Base-by-base conservation (phyloP, 2,329 filamentous ascomycete species). In the Colletotrichum sp. region DNA sequence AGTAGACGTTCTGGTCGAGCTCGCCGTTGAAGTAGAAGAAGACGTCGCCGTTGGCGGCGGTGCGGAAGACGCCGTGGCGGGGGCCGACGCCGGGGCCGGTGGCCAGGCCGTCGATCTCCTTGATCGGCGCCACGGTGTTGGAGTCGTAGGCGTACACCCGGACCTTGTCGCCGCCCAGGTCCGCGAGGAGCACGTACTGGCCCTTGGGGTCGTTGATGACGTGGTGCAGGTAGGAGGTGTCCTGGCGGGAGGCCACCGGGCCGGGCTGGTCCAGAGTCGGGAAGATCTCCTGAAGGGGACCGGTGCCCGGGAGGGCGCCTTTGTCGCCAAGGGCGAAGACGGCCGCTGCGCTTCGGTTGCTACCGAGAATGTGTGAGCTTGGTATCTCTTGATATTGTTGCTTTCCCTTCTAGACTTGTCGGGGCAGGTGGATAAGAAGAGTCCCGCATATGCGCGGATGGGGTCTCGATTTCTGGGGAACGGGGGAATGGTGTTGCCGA, bases 11-110 rank as follows among this genome's bases (percentile, higher is more conserved):
- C 62, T 77, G 76, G 58, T 75, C 74, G 33, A 77, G 76, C 75
- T 77, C 76, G 47, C 76, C 76, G 36, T 76, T 75, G 63, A 76
- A 75, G 73, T 76, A 76, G 70, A 77, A 75, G 75, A 69, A 76
- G 15, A 69, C 54, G 36, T 76, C 69, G 31, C 76, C 73, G 55
- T 70, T 74, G 70, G 69, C 68, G 15, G 68, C 59, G 57, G 47
- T 74, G 29, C 75, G 70, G 75, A 77, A 76, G 73, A 77, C 76
- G 9, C 73, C 76, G 58, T 77, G 76, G 27, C 76, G 76, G 7
- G 76, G 76, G 8, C 76, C 76, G 29, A 69, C 66, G 21, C 76
- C 76, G 29, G 75, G 73, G 11, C 67, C 70, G 29, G 76, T 69
- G 33, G 58, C 67, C 13, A 77, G 72, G 34, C 73, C 75, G 54